Base-by-base conservation (phyloP, 495 filamentous ascomycete species). In the Friedmanniomyces endolithicus region DNA sequence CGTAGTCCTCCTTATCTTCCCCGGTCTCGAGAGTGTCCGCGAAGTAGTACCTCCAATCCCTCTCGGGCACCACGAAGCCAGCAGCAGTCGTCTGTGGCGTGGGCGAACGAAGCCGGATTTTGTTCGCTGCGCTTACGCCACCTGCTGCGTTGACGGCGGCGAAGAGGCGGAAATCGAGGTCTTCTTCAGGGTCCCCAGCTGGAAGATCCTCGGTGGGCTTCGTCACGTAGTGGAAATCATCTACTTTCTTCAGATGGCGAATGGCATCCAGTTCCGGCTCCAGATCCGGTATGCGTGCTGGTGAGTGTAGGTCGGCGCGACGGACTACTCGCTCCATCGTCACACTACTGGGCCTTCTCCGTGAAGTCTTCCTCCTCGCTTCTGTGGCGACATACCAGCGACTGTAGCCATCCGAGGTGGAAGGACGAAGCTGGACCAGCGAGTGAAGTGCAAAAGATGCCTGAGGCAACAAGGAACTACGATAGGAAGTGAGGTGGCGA, bases 121-220 rank as follows among this genome's bases (percentile, higher is more conserved):
- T 53, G 49, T 39, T 45, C 25, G 23, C 37, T 16, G 27, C 16
- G 1, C 11, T 14, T 6, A 45, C 33, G 14, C 12, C 19, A 11
- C 17, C 41, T 3, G 23, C 0, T 23, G 27, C 24, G 7, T 11
- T 23, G 6, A n/a, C 4, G 29, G 49, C 24, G 33, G 56, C 49
- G 50, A 58, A 58, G 8, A 58, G 56, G 2, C 45, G 49, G 50
- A 58, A 58, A 19, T 58, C 56, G 2, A 58, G 35, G 11, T 53
- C 56, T 7, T 46, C 49, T 7, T 37, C 43, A 24, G 44, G 23
- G 1, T 37, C 47, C 1, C n/a, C 17, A 11, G 47, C 11, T n/a
- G 4, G 20, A 7, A 8, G 6, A 17, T 48, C n/a, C 20, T 35
- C 31, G 24, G 8, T 12, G 1, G 46, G 22, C 9, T 55, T 22